Conservation (phyloP, 257 asterid species). For the Jasminum sambac region DNA sequence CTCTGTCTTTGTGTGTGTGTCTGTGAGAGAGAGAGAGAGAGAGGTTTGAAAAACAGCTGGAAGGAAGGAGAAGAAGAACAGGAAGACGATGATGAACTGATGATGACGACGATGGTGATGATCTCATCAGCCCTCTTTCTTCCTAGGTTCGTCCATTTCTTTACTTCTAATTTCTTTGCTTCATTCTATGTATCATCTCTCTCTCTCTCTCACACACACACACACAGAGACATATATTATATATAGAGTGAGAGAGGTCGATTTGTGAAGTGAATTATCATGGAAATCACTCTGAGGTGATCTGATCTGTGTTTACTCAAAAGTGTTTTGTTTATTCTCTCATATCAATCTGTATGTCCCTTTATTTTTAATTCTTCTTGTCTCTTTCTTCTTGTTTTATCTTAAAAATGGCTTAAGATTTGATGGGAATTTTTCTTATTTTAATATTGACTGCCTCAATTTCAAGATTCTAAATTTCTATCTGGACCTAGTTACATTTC, state of each 20-base stretch:
- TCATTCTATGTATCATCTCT: slow-evolving; percentile 7
- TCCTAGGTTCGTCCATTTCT: slow-evolving; percentile 24
- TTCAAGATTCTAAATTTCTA: not conserved
- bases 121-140: slow-evolving; percentile 26
- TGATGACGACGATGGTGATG: slow-evolving; percentile 20
- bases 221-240: too few relatives aligned
- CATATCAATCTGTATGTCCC: not conserved
- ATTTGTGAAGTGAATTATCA: slow-evolving; percentile 8
- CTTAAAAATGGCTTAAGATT: not conserved
- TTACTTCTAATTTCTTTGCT: slow-evolving; percentile 1
- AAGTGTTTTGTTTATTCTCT: slow-evolving; percentile 12
- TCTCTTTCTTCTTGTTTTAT: not conserved
- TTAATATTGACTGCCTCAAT: not conserved
- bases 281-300: slow-evolving; percentile 15
- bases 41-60: slow-evolving; percentile 21
- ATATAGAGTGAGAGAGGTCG: not conserved
- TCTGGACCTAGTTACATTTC: not conserved
- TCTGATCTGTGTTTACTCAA: slow-evolving; percentile 32
- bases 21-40: not conserved
- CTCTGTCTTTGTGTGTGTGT: not conserved
- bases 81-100: slow-evolving; percentile 20
- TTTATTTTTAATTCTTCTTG: too few relatives aligned
- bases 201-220: not conserved
- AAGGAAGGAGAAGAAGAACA: slow-evolving; percentile 27
- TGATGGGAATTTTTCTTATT: not conserved